Conservation (phyloP, 2,329 filamentous ascomycete genomes). For the Alternaria consortialis region DNA sequence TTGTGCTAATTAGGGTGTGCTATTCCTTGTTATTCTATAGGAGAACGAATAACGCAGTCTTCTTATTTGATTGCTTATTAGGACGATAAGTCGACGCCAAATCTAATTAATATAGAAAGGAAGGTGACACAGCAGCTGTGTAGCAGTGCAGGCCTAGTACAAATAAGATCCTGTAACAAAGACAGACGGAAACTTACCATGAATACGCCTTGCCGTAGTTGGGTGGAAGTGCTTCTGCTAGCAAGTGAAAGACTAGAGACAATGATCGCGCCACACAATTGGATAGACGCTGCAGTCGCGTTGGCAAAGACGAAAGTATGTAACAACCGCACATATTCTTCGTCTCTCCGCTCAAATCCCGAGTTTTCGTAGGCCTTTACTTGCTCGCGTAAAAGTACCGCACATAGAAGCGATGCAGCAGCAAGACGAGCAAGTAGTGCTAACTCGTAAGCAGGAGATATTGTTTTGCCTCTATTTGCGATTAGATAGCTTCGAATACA, state of each 20-base stretch:
- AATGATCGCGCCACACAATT: conserved; percentile 3
- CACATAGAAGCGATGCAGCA: conserved; percentile 6
- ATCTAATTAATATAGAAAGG: conserved; percentile 10
- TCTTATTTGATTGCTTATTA: neutral
- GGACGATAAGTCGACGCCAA: conserved; percentile 2
- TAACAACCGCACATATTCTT: conserved; percentile 6
- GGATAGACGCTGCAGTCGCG: conserved; percentile 1
- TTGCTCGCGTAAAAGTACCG: conserved; percentile 8
- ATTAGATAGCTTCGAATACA: neutral
- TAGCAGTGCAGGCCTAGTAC: too few relatives aligned
- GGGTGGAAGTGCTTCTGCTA: neutral
- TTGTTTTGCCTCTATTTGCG: conserved; percentile 1
- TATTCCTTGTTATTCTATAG: neutral
- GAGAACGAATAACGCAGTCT: too few relatives aligned
- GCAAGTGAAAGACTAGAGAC: conserved; percentile 5
- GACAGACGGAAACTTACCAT: too few relatives aligned
- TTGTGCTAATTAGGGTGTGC: neutral
- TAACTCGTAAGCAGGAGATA: conserved; percentile 5
- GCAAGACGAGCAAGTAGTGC: conserved; percentile 9
- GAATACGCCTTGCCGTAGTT: neutral
- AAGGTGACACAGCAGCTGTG: too few relatives aligned
- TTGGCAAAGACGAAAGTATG: conserved; percentile 4
- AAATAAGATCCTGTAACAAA: too few relatives aligned
- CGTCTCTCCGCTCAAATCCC: conserved; percentile 1
- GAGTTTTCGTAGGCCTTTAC: conserved; percentile 5